A percentile compares a stretch with the other conserved stretches of the same genome.
Evolutionary conservation across 2,329 filamentous ascomycete genomes (phyloP).

Genomic region (Akanthomyces lecanii): DNA sequence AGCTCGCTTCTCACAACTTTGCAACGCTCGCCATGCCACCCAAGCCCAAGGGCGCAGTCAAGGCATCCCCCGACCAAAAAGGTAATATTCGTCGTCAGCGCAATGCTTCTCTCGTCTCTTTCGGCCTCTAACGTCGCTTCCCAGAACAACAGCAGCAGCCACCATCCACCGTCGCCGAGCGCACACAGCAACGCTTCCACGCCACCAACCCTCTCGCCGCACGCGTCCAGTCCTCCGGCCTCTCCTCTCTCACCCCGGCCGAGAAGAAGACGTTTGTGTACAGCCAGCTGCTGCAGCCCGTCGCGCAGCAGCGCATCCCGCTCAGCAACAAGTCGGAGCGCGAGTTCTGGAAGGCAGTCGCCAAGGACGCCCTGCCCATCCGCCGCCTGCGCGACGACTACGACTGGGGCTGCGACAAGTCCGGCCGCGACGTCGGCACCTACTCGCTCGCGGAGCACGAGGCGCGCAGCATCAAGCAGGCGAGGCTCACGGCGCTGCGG

Average conservation of each 20-base stretch:
- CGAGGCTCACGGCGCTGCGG: slow-evolving; percentile 40
- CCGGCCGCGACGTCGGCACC: slow-evolving; percentile 45
- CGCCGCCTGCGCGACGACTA: slow-evolving; percentile 38
- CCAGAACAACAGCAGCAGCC: neutral
- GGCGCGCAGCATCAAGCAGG: slow-evolving; percentile 38
- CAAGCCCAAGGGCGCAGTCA: slow-evolving; percentile 17
- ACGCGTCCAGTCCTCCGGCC: slow-evolving; percentile 39
- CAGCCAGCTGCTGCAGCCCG: slow-evolving; percentile 41
- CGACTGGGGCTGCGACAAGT: slow-evolving; percentile 49
- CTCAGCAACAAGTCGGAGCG: slow-evolving; percentile 47
- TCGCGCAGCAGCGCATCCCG: slow-evolving; percentile 32
- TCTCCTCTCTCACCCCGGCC: slow-evolving; percentile 41
- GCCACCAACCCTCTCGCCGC: slow-evolving; percentile 47
- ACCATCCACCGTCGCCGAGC: slow-evolving; percentile 43
- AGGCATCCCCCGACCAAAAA: slow-evolving; percentile 9
- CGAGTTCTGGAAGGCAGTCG: slow-evolving; percentile 55
- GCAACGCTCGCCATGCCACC: slow-evolving; percentile 9
- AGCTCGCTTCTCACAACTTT: neutral
- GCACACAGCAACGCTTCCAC: slow-evolving; percentile 44
- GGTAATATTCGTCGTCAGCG: neutral
- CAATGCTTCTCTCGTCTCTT: neutral
- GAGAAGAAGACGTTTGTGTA: slow-evolving; percentile 49
- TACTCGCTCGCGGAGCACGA: slow-evolving; percentile 46
- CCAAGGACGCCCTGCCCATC: slow-evolving; percentile 48
- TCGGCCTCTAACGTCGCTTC: neutral